phyloP scores from a whole-genome alignment of 768 basidiomycete genomes.

The Amanita exitialis region DNA sequence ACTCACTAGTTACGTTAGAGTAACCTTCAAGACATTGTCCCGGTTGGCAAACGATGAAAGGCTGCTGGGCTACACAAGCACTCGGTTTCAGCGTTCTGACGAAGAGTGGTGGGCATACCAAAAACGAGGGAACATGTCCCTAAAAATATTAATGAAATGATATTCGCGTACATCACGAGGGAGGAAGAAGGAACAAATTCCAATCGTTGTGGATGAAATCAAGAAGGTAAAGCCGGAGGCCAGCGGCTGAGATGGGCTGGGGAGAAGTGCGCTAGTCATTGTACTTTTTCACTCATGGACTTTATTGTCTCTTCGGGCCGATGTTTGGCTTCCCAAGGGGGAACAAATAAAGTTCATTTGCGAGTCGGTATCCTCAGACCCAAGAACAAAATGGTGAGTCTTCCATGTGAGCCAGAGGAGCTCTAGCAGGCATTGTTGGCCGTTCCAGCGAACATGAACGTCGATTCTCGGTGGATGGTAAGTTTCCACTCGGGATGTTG shows the following conservation, averaged over 20 bases:
- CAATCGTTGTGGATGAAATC: slow-evolving; percentile 4
- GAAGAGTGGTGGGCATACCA: background rate
- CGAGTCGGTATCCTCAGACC: too few relatives aligned
- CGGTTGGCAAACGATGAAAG: slow-evolving; percentile 68
- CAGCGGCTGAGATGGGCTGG: slow-evolving; percentile 2
- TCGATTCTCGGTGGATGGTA: slow-evolving; percentile 40
- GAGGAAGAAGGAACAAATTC: background rate
- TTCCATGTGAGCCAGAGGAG: slow-evolving; percentile 21
- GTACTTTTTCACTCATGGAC: background rate
- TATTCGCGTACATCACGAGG: slow-evolving; percentile 7
- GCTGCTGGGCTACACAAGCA: slow-evolving; percentile 36
- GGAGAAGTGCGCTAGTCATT: background rate
- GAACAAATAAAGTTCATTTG: background rate
- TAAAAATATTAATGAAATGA: slow-evolving; percentile 6
- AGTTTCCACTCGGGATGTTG: slow-evolving; percentile 29
- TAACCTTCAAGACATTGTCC: slow-evolving; percentile 81
- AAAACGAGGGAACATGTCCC: background rate
- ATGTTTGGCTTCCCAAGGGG: background rate
- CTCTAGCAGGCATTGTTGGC: slow-evolving; percentile 24
- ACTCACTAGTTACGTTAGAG: slow-evolving; percentile 60
- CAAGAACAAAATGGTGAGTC: slow-evolving; percentile 43
- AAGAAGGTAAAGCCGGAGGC: slow-evolving; percentile 2
- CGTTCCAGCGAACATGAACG: slow-evolving; percentile 8
- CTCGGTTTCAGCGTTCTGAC: background rate
- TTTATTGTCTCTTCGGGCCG: slow-evolving; percentile 1